Base-by-base conservation (phyloP, 805 yeast genomes). In the Ogataea henricii region DNA sequence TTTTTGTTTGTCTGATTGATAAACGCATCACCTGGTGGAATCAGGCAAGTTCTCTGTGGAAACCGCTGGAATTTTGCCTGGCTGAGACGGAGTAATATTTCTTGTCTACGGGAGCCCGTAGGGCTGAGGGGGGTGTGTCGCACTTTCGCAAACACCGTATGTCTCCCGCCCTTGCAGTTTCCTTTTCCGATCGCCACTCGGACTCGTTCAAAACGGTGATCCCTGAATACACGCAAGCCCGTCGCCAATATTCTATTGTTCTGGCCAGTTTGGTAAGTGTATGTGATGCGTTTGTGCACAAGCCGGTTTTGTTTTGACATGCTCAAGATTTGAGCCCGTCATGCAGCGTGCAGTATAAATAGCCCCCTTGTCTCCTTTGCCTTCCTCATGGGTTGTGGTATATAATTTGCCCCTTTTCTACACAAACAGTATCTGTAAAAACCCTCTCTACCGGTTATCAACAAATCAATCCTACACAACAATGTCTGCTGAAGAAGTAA, bases 401-500 rank as follows among this genome's bases (percentile, higher is more conserved):
- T 30, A 27, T 30, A 13, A 30, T n/a, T n/a, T n/a, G n/a, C n/a
- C n/a, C n/a, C n/a, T n/a, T n/a, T n/a, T n/a, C n/a, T n/a, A n/a
- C n/a, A n/a, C n/a, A n/a, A n/a, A n/a, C n/a, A n/a, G n/a, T n/a
- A n/a, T n/a, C n/a, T n/a, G n/a, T n/a, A n/a, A n/a, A n/a, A n/a
- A n/a, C n/a, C n/a, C n/a, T n/a, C n/a, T n/a, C n/a, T n/a, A n/a
- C n/a, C n/a, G n/a, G n/a, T n/a, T n/a, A n/a, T n/a, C n/a, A n/a
- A n/a, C n/a, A n/a, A n/a, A n/a, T n/a, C n/a, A n/a, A n/a, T n/a
- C n/a, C n/a, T n/a, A n/a, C n/a, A n/a, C n/a, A n/a, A 35, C 26
- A 37, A 52, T 52, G 56, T 52, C 58, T 25, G 32, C 58, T 29
- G 58, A 54, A 50, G 58, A 54, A 46, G 54, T 52, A 45, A 34